These are phyloP conservation scores for Helotiales sp. DNA, from an alignment of 2,329 filamentous ascomycete genomes.

Conservation along the genomic window DNA sequence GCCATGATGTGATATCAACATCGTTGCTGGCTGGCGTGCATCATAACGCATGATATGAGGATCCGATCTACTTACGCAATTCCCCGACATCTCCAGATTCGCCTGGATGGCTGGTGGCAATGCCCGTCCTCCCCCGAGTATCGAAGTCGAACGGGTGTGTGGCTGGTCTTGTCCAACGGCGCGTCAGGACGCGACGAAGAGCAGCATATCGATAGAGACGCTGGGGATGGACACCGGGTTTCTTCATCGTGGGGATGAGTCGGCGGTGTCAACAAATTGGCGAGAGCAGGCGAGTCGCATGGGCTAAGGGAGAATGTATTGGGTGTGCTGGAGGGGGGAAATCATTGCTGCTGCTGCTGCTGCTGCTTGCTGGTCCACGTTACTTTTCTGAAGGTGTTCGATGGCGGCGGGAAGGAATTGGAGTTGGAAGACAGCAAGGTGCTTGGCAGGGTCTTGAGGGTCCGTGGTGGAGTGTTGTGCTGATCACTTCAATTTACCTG, in stretches of 20 bases:
- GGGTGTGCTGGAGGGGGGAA: neutral
- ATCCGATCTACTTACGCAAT: slow-evolving; percentile 25
- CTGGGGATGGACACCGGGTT: neutral
- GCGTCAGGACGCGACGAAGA: slow-evolving; percentile 16
- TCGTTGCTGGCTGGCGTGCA: neutral
- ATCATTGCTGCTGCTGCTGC: slow-evolving; percentile 3
- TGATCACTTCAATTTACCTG: neutral
- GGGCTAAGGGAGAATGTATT: neutral
- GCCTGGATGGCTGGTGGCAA: slow-evolving; percentile 22
- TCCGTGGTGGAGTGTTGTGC: neutral
- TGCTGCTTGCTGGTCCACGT: neutral
- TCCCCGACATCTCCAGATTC: slow-evolving; percentile 23
- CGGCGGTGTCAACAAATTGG: neutral
- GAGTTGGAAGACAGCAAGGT: neutral
- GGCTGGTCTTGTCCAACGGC: slow-evolving; percentile 14
- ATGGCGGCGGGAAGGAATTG: neutral
- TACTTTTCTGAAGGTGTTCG: neutral
- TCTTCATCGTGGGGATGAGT: slow-evolving; percentile 4
- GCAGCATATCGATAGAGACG: slow-evolving; percentile 13
- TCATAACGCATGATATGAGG: slow-evolving; percentile 19
- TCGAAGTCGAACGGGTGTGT: neutral
- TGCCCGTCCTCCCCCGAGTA: slow-evolving; percentile 7
- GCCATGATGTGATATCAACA: neutral
- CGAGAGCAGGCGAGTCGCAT: neutral
- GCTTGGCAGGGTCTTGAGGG: neutral